phyloP scores from a whole-genome alignment of 2,329 filamentous ascomycete species.

The Gyromitra esculenta region DNA sequence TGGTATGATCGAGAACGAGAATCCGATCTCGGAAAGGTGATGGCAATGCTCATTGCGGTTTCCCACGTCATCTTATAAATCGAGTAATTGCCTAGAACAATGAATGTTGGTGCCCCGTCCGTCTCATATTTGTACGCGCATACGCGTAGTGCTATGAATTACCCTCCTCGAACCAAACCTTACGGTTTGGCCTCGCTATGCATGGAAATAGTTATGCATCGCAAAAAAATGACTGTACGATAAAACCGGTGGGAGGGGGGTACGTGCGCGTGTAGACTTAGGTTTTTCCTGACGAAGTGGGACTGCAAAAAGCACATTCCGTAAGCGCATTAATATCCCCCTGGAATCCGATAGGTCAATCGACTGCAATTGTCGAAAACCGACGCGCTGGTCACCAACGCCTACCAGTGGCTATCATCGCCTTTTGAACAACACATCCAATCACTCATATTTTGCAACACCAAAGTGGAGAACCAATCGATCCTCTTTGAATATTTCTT shows the following conservation, averaged over 20 bases:
- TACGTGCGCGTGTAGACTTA: conserved; percentile 8
- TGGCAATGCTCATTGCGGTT: conserved; percentile 30
- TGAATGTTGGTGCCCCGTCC: neutral
- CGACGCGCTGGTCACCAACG: conserved; percentile 17
- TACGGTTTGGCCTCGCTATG: neutral
- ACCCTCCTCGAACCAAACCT: neutral
- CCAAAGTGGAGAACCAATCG: conserved; percentile 31
- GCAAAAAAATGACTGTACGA: conserved; percentile 9
- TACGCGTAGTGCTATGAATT: neutral
- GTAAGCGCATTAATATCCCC: conserved; percentile 16
- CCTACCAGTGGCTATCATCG: conserved; percentile 23
- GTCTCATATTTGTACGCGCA: conserved; percentile 5
- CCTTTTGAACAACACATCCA: conserved; percentile 41
- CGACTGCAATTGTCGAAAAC: conserved; percentile 43
- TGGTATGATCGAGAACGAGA: conserved; percentile 28
- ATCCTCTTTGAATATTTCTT: conserved; percentile 1
- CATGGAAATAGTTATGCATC: conserved; percentile 18
- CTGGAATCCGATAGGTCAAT: conserved; percentile 44
- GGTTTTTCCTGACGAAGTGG: conserved; percentile 1
- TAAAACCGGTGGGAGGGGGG: conserved; percentile 17
- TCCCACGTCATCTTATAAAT: conserved; percentile 27
- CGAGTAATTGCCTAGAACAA: neutral
- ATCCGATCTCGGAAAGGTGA: conserved; percentile 23
- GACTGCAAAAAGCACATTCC: conserved; percentile 23
- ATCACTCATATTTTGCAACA: conserved; percentile 43